phyloP scores from a whole-genome alignment of 73 alveolate species.

The Paramecium tetraurelia region DNA sequence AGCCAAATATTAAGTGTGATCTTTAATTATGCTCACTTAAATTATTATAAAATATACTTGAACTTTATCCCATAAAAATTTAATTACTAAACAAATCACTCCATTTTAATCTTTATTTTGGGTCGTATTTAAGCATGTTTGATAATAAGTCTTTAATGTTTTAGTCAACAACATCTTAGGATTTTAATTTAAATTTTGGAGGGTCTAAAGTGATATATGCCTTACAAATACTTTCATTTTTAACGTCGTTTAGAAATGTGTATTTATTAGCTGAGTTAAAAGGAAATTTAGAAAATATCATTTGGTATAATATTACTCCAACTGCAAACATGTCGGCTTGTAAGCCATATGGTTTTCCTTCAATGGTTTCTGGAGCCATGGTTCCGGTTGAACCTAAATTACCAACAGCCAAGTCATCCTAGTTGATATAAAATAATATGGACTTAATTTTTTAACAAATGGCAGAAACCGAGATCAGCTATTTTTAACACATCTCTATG shows the following conservation, averaged over 20 bases:
- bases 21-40: background rate
- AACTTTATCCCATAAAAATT: background rate
- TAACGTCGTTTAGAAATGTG: background rate
- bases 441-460: background rate
- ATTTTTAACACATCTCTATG: background rate
- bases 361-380: background rate
- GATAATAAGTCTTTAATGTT: background rate
- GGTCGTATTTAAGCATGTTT: background rate
- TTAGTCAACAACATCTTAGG: background rate
- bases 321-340: constrained; percentile 8
- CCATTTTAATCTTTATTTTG: background rate
- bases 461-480: constrained; percentile 40
- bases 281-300: background rate
- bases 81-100: background rate
- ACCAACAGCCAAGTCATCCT: background rate
- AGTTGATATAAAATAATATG: background rate
- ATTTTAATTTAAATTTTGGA: background rate
- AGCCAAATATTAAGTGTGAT: background rate
- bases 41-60: background rate
- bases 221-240: background rate
- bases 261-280: background rate
- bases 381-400: background rate
- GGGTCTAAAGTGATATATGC: background rate
- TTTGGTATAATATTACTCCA: background rate
- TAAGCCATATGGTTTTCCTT: constrained; percentile 15